These are phyloP conservation scores for Hypoxylon crocopeplum DNA, from an alignment of 495 filamentous ascomycete genomes.

Conservation along the genomic window DNA sequence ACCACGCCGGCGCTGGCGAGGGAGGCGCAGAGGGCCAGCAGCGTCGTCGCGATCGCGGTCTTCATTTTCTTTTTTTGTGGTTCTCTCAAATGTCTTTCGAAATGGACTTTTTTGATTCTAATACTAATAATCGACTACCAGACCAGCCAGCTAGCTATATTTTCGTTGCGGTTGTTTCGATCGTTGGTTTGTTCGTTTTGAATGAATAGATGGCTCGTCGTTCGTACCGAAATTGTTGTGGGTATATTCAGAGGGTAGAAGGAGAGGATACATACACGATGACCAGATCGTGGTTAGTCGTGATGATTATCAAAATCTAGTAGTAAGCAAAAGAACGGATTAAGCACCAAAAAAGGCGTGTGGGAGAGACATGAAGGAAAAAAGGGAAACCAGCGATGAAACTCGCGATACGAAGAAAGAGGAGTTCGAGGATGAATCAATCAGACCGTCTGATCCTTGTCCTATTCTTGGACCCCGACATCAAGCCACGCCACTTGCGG, in stretches of 20 bases:
- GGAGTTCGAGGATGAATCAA: not conserved
- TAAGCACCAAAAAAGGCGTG: not conserved
- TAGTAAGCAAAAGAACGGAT: not conserved
- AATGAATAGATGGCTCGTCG: no score
- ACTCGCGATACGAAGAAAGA: slow-evolving; percentile 13
- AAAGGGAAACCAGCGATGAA: slow-evolving; percentile 7
- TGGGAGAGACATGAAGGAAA: not conserved
- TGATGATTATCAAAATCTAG: slow-evolving; percentile 14
- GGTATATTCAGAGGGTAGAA: no score
- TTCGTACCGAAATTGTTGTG: no score
- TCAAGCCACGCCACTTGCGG: not conserved
- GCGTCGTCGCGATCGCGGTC: slow-evolving; percentile 35
- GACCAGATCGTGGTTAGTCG: slow-evolving; percentile 22
- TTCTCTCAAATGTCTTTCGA: no score
- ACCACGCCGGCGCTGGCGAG: slow-evolving; percentile 55
- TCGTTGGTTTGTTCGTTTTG: not conserved
- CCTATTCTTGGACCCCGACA: not conserved
- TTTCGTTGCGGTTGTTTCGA: no score
- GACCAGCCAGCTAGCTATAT: slow-evolving; percentile 28
- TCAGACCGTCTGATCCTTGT: slow-evolving; percentile 23
- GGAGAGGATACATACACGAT: slow-evolving; percentile 20
- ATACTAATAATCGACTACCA: not conserved
- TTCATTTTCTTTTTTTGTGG: no score
- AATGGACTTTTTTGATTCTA: no score
- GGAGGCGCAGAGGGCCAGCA: slow-evolving; percentile 50